Conservation (phyloP, 352 stramenopile species). For the Phytopythium mirpurense region DNA sequence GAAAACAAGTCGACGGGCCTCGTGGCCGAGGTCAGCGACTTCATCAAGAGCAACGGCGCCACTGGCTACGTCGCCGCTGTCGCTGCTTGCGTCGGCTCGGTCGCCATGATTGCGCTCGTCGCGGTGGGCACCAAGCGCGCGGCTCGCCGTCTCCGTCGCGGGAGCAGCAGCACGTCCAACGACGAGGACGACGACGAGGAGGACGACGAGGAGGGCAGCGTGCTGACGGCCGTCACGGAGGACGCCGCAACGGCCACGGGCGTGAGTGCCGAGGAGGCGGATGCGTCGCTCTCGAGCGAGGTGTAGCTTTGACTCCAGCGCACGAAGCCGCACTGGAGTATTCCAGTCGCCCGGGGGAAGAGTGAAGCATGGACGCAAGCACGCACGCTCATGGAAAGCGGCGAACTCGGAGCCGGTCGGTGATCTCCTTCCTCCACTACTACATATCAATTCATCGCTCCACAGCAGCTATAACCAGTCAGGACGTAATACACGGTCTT, state of each 20-base stretch:
- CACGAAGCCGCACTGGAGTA: not conserved
- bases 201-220: conserved; percentile 3
- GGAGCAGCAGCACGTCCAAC: conserved; percentile 3
- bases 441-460: not conserved
- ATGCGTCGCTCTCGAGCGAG: not conserved
- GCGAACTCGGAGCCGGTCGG: not conserved
- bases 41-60: not conserved
- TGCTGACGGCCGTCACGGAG: not conserved
- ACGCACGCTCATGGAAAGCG: conserved; percentile 5
- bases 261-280: conserved; percentile 1
- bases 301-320: not conserved
- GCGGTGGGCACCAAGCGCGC: conserved; percentile 1
- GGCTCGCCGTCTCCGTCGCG: not conserved
- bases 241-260: conserved; percentile 1
- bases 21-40: not conserved
- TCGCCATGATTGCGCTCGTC: conserved; percentile 1
- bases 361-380: not conserved
- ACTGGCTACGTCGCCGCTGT: not conserved
- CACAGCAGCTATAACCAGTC: not conserved
- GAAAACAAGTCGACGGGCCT: not conserved
- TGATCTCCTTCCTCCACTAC: not conserved
- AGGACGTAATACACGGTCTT: conserved; percentile 3
- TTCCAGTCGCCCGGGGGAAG: not conserved
- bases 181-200: conserved; percentile 5
- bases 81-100: conserved; percentile 3